Percentiles rank a stretch among this genome's conserved stretches.
phyloP scores from a whole-genome alignment of 768 basidiomycete genomes.

The Leucosporidium yakuticum region DNA sequence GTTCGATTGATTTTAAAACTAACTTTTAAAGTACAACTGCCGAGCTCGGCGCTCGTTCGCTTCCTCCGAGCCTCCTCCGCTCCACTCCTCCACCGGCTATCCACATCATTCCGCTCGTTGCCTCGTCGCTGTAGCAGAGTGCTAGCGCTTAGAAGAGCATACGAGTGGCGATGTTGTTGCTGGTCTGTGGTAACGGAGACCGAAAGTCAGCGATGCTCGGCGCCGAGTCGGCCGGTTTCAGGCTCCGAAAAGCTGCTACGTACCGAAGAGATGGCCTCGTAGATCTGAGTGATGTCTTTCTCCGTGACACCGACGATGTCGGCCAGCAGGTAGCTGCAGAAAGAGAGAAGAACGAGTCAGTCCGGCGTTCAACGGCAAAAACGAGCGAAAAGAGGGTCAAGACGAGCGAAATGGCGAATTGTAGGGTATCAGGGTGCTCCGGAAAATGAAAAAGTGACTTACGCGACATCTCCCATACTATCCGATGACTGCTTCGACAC shows the following conservation, averaged over 20 bases:
- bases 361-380: background rate
- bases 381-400: background rate
- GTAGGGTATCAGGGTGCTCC: too few relatives aligned
- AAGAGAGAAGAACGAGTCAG: background rate
- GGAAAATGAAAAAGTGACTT: slow-evolving; percentile 25
- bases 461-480: slow-evolving; percentile 40
- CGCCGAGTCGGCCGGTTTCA: background rate
- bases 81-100: too few relatives aligned
- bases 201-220: background rate
- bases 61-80: too few relatives aligned
- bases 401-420: slow-evolving; percentile 11
- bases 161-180: slow-evolving; percentile 33
- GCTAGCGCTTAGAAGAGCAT: slow-evolving; percentile 25
- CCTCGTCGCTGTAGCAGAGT: too few relatives aligned
- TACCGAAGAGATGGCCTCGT: slow-evolving; percentile 46
- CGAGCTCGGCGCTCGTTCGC: too few relatives aligned
- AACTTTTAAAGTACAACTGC: too few relatives aligned
- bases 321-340: slow-evolving; percentile 75
- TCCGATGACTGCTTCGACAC: slow-evolving; percentile 99
- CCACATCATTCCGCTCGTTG: too few relatives aligned
- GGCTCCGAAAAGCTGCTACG: background rate
- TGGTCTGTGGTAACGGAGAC: slow-evolving; percentile 1
- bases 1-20: too few relatives aligned
- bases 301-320: slow-evolving; percentile 88
- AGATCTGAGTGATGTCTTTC: slow-evolving; percentile 68